Conservation (phyloP, 176 grass and related monocot species). For the Alopecurus myosuroides region DNA sequence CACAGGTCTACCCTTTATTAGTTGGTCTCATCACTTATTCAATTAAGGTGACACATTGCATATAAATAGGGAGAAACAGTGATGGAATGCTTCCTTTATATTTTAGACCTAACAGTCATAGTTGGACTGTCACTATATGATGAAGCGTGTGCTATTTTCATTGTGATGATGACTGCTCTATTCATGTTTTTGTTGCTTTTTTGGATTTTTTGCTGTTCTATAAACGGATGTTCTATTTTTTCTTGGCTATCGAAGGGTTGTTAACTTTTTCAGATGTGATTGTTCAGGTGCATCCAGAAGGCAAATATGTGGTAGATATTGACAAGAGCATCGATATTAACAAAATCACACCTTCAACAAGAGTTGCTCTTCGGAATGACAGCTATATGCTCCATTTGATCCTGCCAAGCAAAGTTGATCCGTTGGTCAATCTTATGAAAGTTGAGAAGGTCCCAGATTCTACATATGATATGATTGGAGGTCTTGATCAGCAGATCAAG, state of each 20-base stretch:
- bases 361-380: slow-evolving; percentile 97
- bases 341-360: slow-evolving; percentile 93
- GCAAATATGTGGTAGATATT: slow-evolving; percentile 95
- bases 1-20: neutral
- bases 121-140: neutral
- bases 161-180: neutral
- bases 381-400: slow-evolving; percentile 96
- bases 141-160: neutral
- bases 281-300: slow-evolving; percentile 95
- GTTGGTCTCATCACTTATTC: neutral
- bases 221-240: neutral
- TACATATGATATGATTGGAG: slow-evolving; percentile 99
- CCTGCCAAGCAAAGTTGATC: slow-evolving; percentile 96
- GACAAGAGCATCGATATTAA: slow-evolving; percentile 98
- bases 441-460: slow-evolving; percentile 99
- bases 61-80: neutral
- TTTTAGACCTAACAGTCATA: neutral
- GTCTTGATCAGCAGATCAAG: slow-evolving; percentile 98
- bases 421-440: slow-evolving; percentile 98
- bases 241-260: neutral
- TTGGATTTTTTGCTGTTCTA: neutral
- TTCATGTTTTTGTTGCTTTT: neutral
- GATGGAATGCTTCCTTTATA: neutral
- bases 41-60: neutral
- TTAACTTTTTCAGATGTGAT: slow-evolving; percentile 23